Base-by-base conservation (phyloP, 768 basidiomycete species). In the Leccinellum albellum region DNA sequence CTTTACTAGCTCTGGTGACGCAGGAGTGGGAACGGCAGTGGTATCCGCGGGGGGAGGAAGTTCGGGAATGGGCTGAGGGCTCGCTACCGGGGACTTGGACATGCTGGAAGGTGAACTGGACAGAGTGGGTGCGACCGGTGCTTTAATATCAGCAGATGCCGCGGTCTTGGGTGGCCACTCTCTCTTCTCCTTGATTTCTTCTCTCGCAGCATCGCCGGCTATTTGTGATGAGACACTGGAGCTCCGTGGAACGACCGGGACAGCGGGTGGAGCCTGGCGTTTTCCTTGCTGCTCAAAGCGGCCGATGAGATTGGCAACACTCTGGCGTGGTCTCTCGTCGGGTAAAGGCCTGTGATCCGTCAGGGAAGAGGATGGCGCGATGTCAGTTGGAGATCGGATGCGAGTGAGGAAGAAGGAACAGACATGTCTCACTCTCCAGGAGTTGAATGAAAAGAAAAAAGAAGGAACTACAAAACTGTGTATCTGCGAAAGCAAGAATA, bases 271-370 rank as follows among this genome's bases (percentile, higher is more conserved):
- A 4, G 83, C 73, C 63, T 82, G 80, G 50, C 84, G 82, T 69
- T 89, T 92, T 55, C 79, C 85, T 74, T 89, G 86, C 64, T 83
- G 88, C 72, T 94, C 91, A 63, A 94, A 94, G 57, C 88, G 82
- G 51, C 91, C 91, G 66, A 94, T 94, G 74, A 94, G 86, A 69
- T 92, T 94, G 61, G 91, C 91, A 49, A 94, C 91, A 65, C 87
- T 90, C 70, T 83, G 83, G 58, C 91, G 87, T 50, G 91, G 90
- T 68, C 88, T 83, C 75, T 94, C 91, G 79, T 93, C 91, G 73
- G 91, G 90, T 60, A 91, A 75, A 54, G 88, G 87, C 91, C 90
- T 92, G 67, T 60, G 63, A 60, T 31, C 24, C 24, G 14, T 15
- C 58, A 17, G 59, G 60, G 63, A 53, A 62, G 47, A 49, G 17